These are phyloP conservation scores for Nakazawaea peltata DNA, from an alignment of 805 yeast species.

Conservation along the genomic window DNA sequence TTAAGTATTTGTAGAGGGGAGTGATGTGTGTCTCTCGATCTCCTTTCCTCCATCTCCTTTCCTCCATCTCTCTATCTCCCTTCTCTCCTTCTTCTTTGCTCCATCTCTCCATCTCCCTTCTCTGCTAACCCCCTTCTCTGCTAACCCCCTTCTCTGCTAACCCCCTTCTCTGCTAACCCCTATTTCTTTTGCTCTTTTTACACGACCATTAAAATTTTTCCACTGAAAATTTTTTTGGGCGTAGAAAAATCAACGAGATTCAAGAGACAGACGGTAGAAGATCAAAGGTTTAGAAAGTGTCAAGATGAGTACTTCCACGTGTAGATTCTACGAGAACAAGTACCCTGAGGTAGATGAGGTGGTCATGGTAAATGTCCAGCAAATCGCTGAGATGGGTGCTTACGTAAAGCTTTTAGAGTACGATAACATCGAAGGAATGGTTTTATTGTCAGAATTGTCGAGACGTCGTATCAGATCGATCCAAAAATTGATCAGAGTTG, in stretches of 20 bases:
- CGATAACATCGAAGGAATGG: conserved; percentile 99
- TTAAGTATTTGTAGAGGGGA: too few relatives aligned
- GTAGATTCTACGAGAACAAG: conserved; percentile 96
- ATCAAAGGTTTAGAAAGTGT: too few relatives aligned
- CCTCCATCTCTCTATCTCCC: too few relatives aligned
- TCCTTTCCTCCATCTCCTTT: too few relatives aligned
- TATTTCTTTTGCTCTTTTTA: not conserved
- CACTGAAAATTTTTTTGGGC: not conserved
- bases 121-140: too few relatives aligned
- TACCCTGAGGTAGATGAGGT: conserved; percentile 98
- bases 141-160: not conserved
- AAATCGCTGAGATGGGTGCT: conserved; percentile 99
- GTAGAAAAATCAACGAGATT: not conserved
- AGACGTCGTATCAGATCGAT: conserved; percentile 98
- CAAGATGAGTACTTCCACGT: conserved; percentile 87
- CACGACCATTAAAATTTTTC: conserved; percentile 2
- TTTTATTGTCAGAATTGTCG: conserved; percentile 86
- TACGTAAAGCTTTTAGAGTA: conserved; percentile 93
- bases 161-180: not conserved
- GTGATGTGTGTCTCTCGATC: too few relatives aligned
- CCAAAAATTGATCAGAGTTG: conserved; percentile 95
- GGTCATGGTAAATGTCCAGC: conserved; percentile 97
- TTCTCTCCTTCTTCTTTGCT: too few relatives aligned
- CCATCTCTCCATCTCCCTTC: too few relatives aligned
- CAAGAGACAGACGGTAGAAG: not conserved